These are phyloP conservation scores for Coniferiporia weirii DNA, from an alignment of 1,284 basidiomycete genomes.

Conservation along the genomic window DNA sequence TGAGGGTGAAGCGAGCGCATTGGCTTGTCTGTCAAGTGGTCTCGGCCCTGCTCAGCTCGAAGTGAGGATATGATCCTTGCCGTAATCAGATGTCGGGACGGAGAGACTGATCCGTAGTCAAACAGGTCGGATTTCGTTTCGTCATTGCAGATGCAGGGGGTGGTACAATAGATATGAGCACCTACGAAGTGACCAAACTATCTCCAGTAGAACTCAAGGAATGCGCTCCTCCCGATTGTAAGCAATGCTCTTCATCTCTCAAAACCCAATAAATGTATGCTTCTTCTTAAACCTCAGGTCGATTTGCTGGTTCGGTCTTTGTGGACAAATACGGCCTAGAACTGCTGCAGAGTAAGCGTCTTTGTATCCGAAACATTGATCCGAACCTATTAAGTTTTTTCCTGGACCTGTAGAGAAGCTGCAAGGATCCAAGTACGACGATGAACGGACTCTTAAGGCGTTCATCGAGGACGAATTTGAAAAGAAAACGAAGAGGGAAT, in stretches of 20 bases:
- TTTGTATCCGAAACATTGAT: neutral
- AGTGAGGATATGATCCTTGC: conserved; percentile 33
- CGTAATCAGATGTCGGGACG: conserved; percentile 34
- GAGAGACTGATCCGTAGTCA: conserved; percentile 59
- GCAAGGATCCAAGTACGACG: conserved; percentile 42
- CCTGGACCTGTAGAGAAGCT: neutral
- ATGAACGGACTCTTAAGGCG: conserved; percentile 62
- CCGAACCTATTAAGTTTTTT: neutral
- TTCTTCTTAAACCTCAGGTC: conserved; percentile 35
- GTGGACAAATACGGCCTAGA: conserved; percentile 38
- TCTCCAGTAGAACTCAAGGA: conserved; percentile 74
- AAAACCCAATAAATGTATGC: neutral
- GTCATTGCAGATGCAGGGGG: conserved; percentile 74
- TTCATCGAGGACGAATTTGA: conserved; percentile 62
- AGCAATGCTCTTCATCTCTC: conserved; percentile 22
- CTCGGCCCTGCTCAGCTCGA: conserved; percentile 67
- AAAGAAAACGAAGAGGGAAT: conserved; percentile 71
- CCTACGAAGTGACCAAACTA: conserved; percentile 63
- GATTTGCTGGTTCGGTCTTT: conserved; percentile 77
- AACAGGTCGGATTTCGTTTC: conserved; percentile 57
- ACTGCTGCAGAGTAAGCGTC: conserved; percentile 1
- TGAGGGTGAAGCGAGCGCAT: conserved; percentile 74
- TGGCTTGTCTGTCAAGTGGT: conserved; percentile 69
- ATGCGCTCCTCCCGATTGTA: conserved; percentile 75
- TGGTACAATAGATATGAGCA: conserved; percentile 73